Conservation (phyloP, 139 green algal species). For the Micractinium conductrix region DNA sequence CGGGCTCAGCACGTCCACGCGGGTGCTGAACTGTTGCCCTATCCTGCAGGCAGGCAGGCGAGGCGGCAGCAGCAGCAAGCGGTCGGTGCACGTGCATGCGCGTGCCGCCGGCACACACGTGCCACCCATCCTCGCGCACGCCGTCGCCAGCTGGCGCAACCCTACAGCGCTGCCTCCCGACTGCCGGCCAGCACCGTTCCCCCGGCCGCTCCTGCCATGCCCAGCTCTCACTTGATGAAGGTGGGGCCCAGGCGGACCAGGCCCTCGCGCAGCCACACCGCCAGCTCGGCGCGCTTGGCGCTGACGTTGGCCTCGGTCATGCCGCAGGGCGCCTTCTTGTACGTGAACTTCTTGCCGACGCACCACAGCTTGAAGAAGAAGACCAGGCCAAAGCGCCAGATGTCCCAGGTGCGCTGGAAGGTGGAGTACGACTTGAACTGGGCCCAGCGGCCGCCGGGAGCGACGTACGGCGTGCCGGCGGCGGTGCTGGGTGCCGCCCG, state of each 20-base stretch:
- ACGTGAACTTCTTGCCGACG: constrained; percentile 25
- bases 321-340: constrained; percentile 61
- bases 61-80: background rate
- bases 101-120: too few relatives aligned
- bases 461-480: constrained; percentile 67
- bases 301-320: constrained; percentile 64
- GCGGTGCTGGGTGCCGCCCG: background rate
- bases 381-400: constrained; percentile 93
- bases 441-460: constrained; percentile 74
- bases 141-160: too few relatives aligned
- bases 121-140: too few relatives aligned
- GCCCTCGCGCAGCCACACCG: constrained; percentile 95
- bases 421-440: constrained; percentile 62
- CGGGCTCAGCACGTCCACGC: constrained; percentile 80
- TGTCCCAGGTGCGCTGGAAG: constrained; percentile 87
- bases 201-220: background rate
- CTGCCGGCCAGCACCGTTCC: too few relatives aligned
- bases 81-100: too few relatives aligned
- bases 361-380: constrained; percentile 83
- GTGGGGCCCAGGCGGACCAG: constrained; percentile 85
- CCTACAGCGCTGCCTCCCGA: too few relatives aligned
- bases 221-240: constrained; percentile 87
- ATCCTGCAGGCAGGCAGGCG: constrained; percentile 68
- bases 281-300: constrained; percentile 61
- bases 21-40: constrained; percentile 79